phyloP scores from a whole-genome alignment of 2,329 filamentous ascomycete species.

The Furcasterigmium sp. region DNA sequence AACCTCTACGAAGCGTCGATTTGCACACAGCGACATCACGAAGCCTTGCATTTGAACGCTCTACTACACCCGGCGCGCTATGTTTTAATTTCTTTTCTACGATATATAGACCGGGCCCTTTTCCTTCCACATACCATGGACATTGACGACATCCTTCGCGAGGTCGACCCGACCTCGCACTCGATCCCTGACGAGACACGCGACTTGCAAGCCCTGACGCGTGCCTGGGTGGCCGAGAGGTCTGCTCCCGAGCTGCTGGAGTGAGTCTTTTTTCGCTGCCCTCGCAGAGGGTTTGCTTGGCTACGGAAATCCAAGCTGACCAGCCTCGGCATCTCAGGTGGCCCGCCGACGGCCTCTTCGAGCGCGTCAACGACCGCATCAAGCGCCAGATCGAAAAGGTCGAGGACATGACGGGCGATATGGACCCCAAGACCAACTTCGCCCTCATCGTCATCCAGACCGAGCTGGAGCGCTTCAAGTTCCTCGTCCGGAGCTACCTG shows the following conservation, averaged over 20 bases:
- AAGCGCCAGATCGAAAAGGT: constrained; percentile 65
- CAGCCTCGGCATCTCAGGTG: constrained; percentile 40
- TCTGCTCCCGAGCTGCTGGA: constrained; percentile 83
- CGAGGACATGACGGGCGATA: constrained; percentile 73
- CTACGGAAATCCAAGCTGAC: not conserved
- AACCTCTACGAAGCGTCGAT: too few species aligned
- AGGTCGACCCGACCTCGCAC: constrained; percentile 58
- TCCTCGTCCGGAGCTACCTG: constrained; percentile 76
- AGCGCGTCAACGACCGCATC: constrained; percentile 71
- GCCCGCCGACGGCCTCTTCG: constrained; percentile 69
- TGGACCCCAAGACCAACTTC: constrained; percentile 90
- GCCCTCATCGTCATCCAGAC: constrained; percentile 92
- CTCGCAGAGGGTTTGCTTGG: too few species aligned
- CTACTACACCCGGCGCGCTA: too few species aligned
- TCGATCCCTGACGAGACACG: constrained; percentile 53
- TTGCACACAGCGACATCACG: too few species aligned
- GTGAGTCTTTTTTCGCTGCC: constrained; percentile 38
- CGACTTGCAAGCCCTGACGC: constrained; percentile 84
- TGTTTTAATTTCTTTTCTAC: too few species aligned
- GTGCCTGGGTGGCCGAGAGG: constrained; percentile 89
- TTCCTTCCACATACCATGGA: constrained; percentile 49
- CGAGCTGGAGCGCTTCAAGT: constrained; percentile 91
- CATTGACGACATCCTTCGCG: constrained; percentile 74
- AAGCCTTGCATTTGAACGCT: too few species aligned
- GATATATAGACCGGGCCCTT: constrained; percentile 4